Evolutionary conservation across 2,329 filamentous ascomycete species (phyloP).

Genomic region (Hymenoscyphus salicellus): DNA sequence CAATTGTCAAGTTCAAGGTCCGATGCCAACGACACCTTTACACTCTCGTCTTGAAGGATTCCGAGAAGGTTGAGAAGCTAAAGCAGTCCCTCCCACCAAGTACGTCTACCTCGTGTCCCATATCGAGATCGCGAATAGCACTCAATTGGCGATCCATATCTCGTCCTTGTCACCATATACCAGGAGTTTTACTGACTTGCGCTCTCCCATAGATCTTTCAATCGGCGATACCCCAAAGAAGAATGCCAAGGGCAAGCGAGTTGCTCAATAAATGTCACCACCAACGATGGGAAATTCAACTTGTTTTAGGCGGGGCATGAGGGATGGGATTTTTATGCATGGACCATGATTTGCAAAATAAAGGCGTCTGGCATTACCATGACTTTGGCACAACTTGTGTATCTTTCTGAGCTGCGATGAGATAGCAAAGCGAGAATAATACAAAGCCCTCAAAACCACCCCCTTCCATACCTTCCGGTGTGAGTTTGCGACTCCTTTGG

Average conservation of each 20-base stretch:
- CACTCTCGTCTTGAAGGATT: constrained; percentile 97
- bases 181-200: constrained; percentile 8
- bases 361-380: constrained; percentile 4
- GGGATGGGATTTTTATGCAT: not conserved
- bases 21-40: constrained; percentile 95
- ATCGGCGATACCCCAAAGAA: constrained; percentile 61
- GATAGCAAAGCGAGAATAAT: constrained; percentile 5
- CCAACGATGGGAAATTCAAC: not conserved
- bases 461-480: not conserved
- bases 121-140: too few species aligned
- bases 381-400: not conserved
- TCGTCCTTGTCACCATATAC: not conserved
- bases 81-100: constrained; percentile 98
- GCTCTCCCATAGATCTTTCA: constrained; percentile 47
- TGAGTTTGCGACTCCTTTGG: too few species aligned
- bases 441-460: constrained; percentile 4
- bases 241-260: constrained; percentile 47
- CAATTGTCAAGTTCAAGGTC: constrained; percentile 99
- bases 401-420: not conserved
- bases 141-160: not conserved
- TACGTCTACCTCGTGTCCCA: constrained; percentile 52
- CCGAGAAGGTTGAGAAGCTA: constrained; percentile 99
- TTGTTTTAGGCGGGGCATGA: not conserved
- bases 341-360: constrained; percentile 6
- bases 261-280: constrained; percentile 27